phyloP scores from a whole-genome alignment of 2,329 filamentous ascomycete genomes.

The Cordyceps cateniannulata region DNA sequence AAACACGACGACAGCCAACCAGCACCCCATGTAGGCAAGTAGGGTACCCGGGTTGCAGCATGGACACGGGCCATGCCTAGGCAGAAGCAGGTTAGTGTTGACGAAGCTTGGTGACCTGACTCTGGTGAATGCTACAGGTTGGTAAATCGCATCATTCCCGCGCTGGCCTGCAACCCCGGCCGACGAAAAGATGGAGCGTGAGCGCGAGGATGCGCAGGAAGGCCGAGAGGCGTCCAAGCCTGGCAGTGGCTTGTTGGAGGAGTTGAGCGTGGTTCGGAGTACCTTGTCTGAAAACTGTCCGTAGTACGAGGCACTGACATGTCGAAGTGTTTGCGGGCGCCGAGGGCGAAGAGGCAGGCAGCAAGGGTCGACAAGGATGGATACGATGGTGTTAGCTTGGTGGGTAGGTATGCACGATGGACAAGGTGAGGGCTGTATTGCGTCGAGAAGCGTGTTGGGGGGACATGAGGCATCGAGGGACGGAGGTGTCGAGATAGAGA shows the following conservation, averaged over 20 bases:
- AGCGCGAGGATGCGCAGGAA: neutral
- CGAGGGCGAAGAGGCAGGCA: neutral
- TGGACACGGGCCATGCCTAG: no score
- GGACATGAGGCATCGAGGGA: neutral
- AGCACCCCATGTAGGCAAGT: no score
- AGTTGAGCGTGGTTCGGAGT: neutral
- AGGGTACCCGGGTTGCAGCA: neutral
- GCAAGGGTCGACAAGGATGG: neutral
- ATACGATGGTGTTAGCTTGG: neutral
- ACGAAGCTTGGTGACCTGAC: neutral
- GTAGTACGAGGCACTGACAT: neutral
- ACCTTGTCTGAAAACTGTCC: neutral
- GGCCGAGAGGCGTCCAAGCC: no score
- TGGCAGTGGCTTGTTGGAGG: no score
- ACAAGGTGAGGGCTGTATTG: neutral
- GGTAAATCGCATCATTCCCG: neutral
- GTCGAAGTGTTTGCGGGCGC: neutral
- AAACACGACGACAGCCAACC: neutral
- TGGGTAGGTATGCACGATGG: neutral
- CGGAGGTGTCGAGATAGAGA: neutral
- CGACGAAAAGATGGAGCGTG: neutral
- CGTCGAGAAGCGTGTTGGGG: neutral
- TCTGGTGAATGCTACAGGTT: no score
- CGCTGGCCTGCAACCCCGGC: neutral
- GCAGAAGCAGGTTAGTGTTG: neutral